These are phyloP conservation scores for Rhizopus sp. DNA, from an alignment of 371 early-diverging fungal genomes.

Conservation along the genomic window DNA sequence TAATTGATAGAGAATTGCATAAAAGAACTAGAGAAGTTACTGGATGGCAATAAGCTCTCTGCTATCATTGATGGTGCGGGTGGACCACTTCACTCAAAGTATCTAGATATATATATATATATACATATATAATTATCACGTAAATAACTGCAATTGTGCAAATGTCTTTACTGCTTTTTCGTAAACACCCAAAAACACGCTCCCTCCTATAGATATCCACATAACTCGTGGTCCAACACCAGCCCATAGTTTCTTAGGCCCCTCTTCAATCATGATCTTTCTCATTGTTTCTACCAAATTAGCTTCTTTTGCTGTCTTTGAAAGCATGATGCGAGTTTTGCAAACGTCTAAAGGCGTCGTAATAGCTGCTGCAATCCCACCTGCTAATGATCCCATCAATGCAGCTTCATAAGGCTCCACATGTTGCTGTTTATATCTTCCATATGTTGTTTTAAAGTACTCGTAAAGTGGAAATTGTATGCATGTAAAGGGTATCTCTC, in stretches of 20 bases:
- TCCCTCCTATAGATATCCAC: conserved; percentile 95
- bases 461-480: conserved; percentile 97
- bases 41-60: conserved; percentile 41
- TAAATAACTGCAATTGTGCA: conserved; percentile 30
- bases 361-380: conserved; percentile 85
- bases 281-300: conserved; percentile 10
- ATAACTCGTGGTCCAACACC: conserved; percentile 91
- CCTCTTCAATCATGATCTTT: too few species aligned
- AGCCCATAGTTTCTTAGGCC: conserved; percentile 60
- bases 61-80: conserved; percentile 74
- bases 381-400: conserved; percentile 87
- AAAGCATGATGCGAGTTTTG: conserved; percentile 90
- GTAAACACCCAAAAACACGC: conserved; percentile 93
- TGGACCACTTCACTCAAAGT: conserved; percentile 51
- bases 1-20: conserved; percentile 49
- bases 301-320: conserved; percentile 11
- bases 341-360: conserved; percentile 96
- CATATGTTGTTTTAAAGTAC: conserved; percentile 70
- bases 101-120: conserved; percentile 34
- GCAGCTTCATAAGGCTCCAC: conserved; percentile 85
- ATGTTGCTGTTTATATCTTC: conserved; percentile 43
- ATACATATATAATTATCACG: too few species aligned
- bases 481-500: conserved; percentile 94
- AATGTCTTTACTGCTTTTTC: conserved; percentile 71
- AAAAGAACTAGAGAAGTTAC: conserved; percentile 42